Evolutionary conservation across 805 yeast species (phyloP), one percentile per base, ranked within the genome.

Genomic region (Starmerella ratchasimensis): DNA sequence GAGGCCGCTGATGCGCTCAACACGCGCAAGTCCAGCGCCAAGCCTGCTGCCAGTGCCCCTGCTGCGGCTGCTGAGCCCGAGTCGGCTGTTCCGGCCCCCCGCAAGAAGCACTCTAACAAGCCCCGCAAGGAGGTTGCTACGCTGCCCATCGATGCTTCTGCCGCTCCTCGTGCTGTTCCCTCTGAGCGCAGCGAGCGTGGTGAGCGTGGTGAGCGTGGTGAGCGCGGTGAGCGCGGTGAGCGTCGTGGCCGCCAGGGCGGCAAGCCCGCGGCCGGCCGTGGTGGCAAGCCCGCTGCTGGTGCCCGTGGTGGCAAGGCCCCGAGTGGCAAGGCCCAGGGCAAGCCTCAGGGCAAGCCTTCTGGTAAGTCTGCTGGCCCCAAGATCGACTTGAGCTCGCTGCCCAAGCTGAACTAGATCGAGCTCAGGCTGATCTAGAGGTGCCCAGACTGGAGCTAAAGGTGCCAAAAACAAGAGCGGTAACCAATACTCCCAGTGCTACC

Each of bases 41-140:
- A 34, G 31, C 22, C 37, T 22, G 67, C 61, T 54, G 52, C 55
- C 44, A 57, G 59, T 48, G 56, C 65, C 51, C 55, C 60, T 52
- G 73, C 70, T 42, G 78, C 74, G 62, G 64, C 70, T 56, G 72
- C 69, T 57, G 67, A 65, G 56, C 50, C 33, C 18, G 81, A 72
- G 60, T 67, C 62, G 59, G 63, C 72, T 47, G 67, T 68, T 42
- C 45, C 49, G 21, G 67, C 81, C 41, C 61, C 83, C 54, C 65
- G 67, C 58, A 83, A 83, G 76, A 71, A 71, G 61, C 54, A 64
- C 55, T 78, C 73, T 65, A 56, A 68, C 58, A 84, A 83, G 73
- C 69, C 76, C 48, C 70, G 67, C 61, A 86, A 86, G 75, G 79
- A 79, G 63, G 67, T 81, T 52, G 75, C 74, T 52, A 80, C 86